phyloP scores from a whole-genome alignment of 768 basidiomycete genomes.

The Collybiopsis luxurians region DNA sequence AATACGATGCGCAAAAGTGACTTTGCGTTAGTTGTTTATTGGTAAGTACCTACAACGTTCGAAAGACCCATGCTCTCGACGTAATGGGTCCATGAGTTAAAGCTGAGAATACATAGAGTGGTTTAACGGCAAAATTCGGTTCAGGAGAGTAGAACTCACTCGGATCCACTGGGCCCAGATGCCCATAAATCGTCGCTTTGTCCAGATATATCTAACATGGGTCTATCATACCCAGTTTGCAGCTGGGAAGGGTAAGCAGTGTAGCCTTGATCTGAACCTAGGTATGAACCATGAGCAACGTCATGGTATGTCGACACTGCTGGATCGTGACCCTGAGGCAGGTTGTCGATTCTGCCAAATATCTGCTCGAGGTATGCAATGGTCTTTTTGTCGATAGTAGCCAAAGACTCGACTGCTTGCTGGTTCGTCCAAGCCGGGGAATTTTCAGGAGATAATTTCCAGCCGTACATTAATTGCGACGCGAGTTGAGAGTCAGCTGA shows the following conservation, averaged over 20 bases:
- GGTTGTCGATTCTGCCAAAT: background rate
- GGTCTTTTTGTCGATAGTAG: conserved; percentile 1
- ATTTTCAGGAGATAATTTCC: background rate
- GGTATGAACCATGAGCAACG: background rate
- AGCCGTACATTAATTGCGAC: conserved; percentile 2
- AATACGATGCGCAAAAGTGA: too few species aligned
- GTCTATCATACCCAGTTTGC: background rate
- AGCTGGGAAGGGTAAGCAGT: background rate
- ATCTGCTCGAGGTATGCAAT: conserved; percentile 2
- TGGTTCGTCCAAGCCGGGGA: conserved; percentile 1
- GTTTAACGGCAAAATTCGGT: background rate
- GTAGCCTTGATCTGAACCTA: background rate
- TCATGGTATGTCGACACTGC: background rate
- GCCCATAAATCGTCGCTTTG: background rate
- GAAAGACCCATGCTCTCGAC: conserved; percentile 6
- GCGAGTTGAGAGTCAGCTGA: conserved; percentile 1
- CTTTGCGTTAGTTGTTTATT: background rate
- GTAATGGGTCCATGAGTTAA: background rate
- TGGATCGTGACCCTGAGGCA: background rate
- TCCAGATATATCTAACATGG: background rate
- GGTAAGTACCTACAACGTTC: background rate
- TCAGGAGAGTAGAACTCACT: too few species aligned
- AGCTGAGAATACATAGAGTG: background rate
- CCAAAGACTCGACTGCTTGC: background rate
- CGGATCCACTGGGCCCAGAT: background rate